A percentile compares a stretch with the other conserved stretches of the same genome.
Evolutionary conservation across 2,329 filamentous ascomycete genomes (phyloP).

Genomic region (Zopfia rhizophila): DNA sequence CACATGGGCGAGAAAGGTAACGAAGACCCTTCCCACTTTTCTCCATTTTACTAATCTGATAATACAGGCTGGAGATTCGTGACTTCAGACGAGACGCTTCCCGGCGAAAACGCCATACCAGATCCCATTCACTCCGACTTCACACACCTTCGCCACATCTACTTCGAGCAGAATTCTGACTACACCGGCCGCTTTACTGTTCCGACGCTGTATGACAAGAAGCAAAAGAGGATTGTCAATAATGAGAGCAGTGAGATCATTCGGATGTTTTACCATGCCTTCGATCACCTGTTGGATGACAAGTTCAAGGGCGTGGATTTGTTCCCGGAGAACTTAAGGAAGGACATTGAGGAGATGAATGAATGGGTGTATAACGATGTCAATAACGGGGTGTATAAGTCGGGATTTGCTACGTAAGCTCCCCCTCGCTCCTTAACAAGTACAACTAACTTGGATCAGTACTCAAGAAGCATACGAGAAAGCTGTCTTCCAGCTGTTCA

Average conservation of each 20-base stretch:
- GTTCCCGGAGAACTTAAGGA: conserved; percentile 55
- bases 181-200: conserved; percentile 88
- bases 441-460: conserved; percentile 22
- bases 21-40: conserved; percentile 29
- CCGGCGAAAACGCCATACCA: conserved; percentile 65
- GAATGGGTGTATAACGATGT: conserved; percentile 64
- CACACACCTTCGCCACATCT: conserved; percentile 80
- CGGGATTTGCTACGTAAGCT: conserved; percentile 61
- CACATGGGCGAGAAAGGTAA: conserved; percentile 76
- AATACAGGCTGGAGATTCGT: conserved; percentile 89
- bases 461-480: conserved; percentile 62
- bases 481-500: conserved; percentile 59
- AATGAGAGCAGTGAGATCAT: conserved; percentile 95
- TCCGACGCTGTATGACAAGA: conserved; percentile 85
- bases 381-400: conserved; percentile 64
- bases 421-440: conserved; percentile 9
- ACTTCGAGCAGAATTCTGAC: conserved; percentile 77
- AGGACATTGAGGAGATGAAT: conserved; percentile 61
- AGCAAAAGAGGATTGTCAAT: conserved; percentile 79
- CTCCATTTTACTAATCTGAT: background rate
- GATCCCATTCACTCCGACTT: conserved; percentile 75
- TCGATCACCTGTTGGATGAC: conserved; percentile 68
- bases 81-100: conserved; percentile 68
- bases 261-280: conserved; percentile 86
- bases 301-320: conserved; percentile 58